A percentile compares a stretch with the other conserved stretches of the same genome.
phyloP scores from a whole-genome alignment of 202 grass and related monocot species.

The Digitaria exilis region DNA sequence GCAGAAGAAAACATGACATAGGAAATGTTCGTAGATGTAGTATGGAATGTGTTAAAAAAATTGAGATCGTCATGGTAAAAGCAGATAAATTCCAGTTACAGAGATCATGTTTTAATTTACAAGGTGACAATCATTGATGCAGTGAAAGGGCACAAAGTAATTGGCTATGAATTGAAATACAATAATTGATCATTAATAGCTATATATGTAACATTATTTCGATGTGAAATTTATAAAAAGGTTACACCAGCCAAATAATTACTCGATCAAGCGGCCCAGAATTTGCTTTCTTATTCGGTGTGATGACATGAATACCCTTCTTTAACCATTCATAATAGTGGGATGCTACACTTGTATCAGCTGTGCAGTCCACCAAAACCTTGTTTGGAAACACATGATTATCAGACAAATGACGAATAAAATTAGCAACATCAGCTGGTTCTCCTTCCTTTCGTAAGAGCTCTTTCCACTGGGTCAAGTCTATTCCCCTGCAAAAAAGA shows the following conservation, averaged over 20 bases:
- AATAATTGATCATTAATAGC: constrained; percentile 3
- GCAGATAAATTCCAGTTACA: neutral
- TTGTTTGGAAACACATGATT: constrained; percentile 97
- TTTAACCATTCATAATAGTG: constrained; percentile 89
- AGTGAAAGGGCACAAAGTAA: constrained; percentile 3
- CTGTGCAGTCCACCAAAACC: constrained; percentile 98
- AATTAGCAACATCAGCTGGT: constrained; percentile 67
- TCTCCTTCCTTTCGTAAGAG: constrained; percentile 56
- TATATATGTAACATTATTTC: neutral
- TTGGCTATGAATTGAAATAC: neutral
- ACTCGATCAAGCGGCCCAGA: constrained; percentile 95
- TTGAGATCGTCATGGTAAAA: neutral
- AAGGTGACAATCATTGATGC: neutral
- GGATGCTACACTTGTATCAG: constrained; percentile 86
- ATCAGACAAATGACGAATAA: constrained; percentile 76
- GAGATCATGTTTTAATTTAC: neutral
- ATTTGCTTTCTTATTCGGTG: constrained; percentile 98
- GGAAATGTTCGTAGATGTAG: neutral
- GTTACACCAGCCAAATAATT: constrained; percentile 35
- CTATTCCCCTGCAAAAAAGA: constrained; percentile 65
- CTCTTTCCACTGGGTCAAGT: constrained; percentile 84
- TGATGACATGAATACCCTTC: constrained; percentile 95
- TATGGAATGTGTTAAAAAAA: neutral
- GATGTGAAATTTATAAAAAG: neutral
- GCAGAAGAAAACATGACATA: neutral